These are phyloP conservation scores for Juglanconis oblonga DNA, from an alignment of 2,329 filamentous ascomycete species.

Conservation along the genomic window DNA sequence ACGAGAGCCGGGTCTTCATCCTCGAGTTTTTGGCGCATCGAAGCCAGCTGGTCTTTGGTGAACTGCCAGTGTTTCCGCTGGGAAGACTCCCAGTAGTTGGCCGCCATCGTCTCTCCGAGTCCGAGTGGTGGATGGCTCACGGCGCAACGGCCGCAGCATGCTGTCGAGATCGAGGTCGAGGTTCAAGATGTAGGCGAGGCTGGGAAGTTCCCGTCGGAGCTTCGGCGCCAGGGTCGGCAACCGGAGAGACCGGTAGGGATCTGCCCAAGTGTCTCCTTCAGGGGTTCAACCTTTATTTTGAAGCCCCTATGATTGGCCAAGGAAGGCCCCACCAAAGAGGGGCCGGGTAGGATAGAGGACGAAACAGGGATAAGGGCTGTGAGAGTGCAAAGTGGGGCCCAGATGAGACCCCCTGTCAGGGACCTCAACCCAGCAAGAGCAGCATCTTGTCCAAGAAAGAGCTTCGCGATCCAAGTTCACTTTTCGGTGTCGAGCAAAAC, in stretches of 20 bases:
- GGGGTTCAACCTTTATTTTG: too few relatives aligned
- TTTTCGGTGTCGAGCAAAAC: too few relatives aligned
- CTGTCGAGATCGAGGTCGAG: neutral
- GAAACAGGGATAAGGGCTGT: too few relatives aligned
- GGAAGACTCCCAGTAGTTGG: slow-evolving; percentile 95
- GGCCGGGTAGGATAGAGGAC: too few relatives aligned
- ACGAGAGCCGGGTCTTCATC: slow-evolving; percentile 72
- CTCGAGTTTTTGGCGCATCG: slow-evolving; percentile 72
- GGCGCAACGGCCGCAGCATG: slow-evolving; percentile 8
- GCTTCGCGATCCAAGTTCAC: neutral
- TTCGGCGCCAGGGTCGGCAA: slow-evolving; percentile 24
- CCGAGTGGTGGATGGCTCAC: slow-evolving; percentile 19
- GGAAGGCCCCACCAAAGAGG: too few relatives aligned
- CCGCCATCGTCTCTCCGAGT: slow-evolving; percentile 63
- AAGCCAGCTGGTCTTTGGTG: slow-evolving; percentile 73
- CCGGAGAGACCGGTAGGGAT: neutral
- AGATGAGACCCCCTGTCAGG: too few relatives aligned
- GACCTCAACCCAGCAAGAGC: too few relatives aligned
- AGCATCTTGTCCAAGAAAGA: neutral
- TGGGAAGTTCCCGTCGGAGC: neutral
- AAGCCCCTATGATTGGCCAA: too few relatives aligned
- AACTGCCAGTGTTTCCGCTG: slow-evolving; percentile 91
- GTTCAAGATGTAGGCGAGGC: neutral
- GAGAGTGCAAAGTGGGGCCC: too few relatives aligned
- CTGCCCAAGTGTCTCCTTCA: too few relatives aligned